These are phyloP conservation scores for Monosporozyma yasuniensis DNA, from an alignment of 805 yeast genomes.

Conservation along the genomic window DNA sequence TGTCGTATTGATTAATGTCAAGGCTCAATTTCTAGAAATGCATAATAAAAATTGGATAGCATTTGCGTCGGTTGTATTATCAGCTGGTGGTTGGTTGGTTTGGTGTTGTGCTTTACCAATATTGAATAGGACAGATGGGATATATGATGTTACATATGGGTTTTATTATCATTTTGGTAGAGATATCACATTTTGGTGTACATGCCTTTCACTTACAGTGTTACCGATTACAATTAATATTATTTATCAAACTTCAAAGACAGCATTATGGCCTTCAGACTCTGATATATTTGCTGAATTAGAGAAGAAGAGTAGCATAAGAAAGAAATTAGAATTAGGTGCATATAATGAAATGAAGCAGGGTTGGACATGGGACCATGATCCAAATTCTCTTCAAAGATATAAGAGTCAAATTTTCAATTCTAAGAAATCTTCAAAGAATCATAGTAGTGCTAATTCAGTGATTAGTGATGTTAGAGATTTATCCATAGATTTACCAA, in stretches of 20 bases:
- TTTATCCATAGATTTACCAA: neutral
- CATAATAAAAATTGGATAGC: constrained; percentile 62
- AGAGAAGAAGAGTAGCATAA: constrained; percentile 60
- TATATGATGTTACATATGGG: constrained; percentile 66
- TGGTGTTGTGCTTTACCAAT: constrained; percentile 77
- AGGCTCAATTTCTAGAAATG: constrained; percentile 76
- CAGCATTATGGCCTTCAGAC: constrained; percentile 56
- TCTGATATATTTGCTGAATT: constrained; percentile 69
- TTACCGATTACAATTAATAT: constrained; percentile 63
- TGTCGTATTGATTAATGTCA: constrained; percentile 63
- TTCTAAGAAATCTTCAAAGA: constrained; percentile 2
- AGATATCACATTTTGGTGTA: constrained; percentile 84
- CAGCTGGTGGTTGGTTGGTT: constrained; percentile 74
- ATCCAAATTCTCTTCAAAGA: constrained; percentile 30
- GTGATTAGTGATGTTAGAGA: neutral
- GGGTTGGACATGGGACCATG: constrained; percentile 64
- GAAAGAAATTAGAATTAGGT: constrained; percentile 61
- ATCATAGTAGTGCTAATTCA: constrained; percentile 1
- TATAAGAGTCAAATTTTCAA: constrained; percentile 18
- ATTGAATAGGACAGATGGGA: constrained; percentile 45
- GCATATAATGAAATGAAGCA: constrained; percentile 67
- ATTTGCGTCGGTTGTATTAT: constrained; percentile 53
- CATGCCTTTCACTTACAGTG: constrained; percentile 46
- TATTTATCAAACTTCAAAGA: constrained; percentile 47
- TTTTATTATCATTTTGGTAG: constrained; percentile 63